Evolutionary conservation across 768 basidiomycete species (phyloP), one percentile per base, ranked within the genome.

Genomic region (Hortiboletus campestris): DNA sequence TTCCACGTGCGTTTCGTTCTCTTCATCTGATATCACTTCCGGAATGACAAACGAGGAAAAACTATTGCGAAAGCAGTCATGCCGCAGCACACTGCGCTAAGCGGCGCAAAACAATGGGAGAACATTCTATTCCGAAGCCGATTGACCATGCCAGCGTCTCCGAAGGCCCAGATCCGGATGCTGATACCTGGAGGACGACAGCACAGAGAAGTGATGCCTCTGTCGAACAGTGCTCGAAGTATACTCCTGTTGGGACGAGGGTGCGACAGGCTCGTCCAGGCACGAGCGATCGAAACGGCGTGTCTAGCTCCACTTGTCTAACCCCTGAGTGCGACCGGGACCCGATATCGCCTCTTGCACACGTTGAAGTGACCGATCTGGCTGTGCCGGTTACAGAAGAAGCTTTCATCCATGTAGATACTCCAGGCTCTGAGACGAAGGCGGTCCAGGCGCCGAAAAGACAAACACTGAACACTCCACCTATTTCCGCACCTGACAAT

Each of bases 1-100:
- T 31, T 43, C 43, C 43, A 34, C 31, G 69, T 64, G 55, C 48
- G 69, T 68, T 45, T 38, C 35, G 17, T 50, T 55, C 12, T 17
- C 14, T 20, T 12, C 36, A 20, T 38, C 2, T 12, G 31, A 39
- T 25, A 29, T 40, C 9, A 13, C 16, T 32, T 41, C 19, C 14
- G 7, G 45, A 34, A 40, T 64, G 17, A 54, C 44, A 48, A 25
- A 25, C 4, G 39, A 40, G 40, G 10, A 32, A 36, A 25, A 32
- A 36, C 9, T 19, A 10, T 20, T n/a, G 9, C 13, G 16, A 22
- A 49, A 59, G 60, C 13, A 46, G 22, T 6, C 4, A 22, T 38
- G 2, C 34, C 8, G 36, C 44, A 17, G 19, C 35, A 46, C 42
- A 36, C 44, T 12, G 28, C 8, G 20, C 38, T 13, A 58, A 67